A percentile compares a stretch with the other conserved stretches of the same genome.
Conservation (phyloP, 139 green algal species). For the Volvox africanus region DNA sequence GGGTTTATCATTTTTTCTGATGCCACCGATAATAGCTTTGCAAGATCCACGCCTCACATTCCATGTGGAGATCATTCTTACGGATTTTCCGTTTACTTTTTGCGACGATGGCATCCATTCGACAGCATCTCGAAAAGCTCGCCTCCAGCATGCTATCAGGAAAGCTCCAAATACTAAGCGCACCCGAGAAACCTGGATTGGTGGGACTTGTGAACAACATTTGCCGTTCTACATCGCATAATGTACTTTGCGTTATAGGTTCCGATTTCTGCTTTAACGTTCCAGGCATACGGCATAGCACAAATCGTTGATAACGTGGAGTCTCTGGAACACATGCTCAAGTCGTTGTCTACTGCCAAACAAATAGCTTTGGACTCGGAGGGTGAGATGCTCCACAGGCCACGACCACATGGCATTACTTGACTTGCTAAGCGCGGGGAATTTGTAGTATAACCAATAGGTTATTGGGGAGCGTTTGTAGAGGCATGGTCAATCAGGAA, state of each 20-base stretch:
- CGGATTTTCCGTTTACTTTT: background rate
- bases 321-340: conserved; percentile 28
- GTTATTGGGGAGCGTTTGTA: too few relatives aligned
- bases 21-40: too few relatives aligned
- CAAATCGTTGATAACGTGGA: conserved; percentile 12
- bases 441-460: too few relatives aligned
- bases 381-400: background rate
- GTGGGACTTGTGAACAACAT: background rate
- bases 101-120: conserved; percentile 2
- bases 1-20: too few relatives aligned
- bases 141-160: background rate
- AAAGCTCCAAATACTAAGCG: background rate
- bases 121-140: background rate
- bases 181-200: background rate
- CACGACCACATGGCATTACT: too few relatives aligned
- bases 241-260: too few relatives aligned
- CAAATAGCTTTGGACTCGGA: conserved; percentile 10
- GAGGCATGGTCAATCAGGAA: too few relatives aligned
- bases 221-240: background rate
- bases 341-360: background rate
- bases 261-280: background rate
- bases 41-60: background rate
- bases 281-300: conserved; percentile 40
- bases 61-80: conserved; percentile 1
- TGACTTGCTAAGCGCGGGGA: too few relatives aligned